Conservation (phyloP, 177 flowering plant genomes). For the Telopea speciosissima region DNA sequence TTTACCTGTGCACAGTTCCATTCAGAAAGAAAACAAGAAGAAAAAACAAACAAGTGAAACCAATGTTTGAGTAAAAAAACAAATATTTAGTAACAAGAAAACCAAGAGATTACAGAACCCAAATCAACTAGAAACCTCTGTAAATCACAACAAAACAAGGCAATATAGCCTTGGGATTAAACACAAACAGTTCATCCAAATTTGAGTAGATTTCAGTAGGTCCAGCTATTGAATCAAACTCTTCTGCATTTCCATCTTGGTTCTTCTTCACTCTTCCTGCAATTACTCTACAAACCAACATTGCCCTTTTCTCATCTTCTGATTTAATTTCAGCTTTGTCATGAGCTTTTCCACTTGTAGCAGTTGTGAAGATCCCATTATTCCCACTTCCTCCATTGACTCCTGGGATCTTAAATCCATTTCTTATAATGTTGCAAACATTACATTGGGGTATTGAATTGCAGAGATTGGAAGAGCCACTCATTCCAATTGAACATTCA, state of each 20-base stretch:
- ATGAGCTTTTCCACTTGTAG: slow-evolving; percentile 86
- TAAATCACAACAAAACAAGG: slow-evolving; percentile 97
- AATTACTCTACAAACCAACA: slow-evolving; percentile 92
- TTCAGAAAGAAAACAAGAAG: background rate
- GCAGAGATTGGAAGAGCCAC: slow-evolving; percentile 74
- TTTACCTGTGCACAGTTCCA: background rate
- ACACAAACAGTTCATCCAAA: slow-evolving; percentile 84
- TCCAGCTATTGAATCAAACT: slow-evolving; percentile 78
- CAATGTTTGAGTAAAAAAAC: background rate
- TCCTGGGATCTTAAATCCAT: slow-evolving; percentile 54
- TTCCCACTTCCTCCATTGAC: slow-evolving; percentile 5
- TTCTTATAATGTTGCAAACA: slow-evolving; percentile 61
- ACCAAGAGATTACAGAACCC: background rate
- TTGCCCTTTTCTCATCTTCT: slow-evolving; percentile 57
- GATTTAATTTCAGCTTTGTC: slow-evolving; percentile 31
- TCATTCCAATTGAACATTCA: slow-evolving; percentile 66
- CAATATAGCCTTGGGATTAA: slow-evolving; percentile 73
- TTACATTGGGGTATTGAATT: slow-evolving; percentile 49
- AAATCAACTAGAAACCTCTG: slow-evolving; percentile 34
- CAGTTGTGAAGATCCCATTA: slow-evolving; percentile 64
- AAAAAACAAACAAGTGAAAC: background rate
- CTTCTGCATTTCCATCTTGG: slow-evolving; percentile 41
- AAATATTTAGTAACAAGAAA: no score
- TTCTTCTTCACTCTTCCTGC: slow-evolving; percentile 82
- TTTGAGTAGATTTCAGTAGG: slow-evolving; percentile 53